Evolutionary conservation across 495 filamentous ascomycete genomes (phyloP), one percentile per base, ranked within the genome.

Genomic region (Xylaria sp.): DNA sequence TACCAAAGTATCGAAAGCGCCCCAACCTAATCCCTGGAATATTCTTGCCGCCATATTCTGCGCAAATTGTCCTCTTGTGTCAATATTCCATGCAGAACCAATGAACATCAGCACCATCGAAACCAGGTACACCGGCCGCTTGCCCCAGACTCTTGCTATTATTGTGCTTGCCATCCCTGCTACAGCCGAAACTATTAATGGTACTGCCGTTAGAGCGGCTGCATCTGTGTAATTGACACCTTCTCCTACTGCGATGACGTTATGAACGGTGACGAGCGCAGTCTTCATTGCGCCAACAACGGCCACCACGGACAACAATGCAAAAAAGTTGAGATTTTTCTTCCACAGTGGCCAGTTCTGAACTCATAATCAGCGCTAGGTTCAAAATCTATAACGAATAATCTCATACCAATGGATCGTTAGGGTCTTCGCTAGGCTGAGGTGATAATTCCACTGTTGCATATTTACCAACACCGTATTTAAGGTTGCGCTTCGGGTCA

Each of bases 21-120:
- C 86, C 86, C 86, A 88, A n/a, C 83, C 85, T 11, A 87, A 33
- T 12, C 84, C 84, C 68, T 87, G 85, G 21, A 87, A 82, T 24
- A 86, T 72, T 40, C 86, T 76, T 19, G 84, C 82, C 6, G 82
- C 77, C 84, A 87, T 83, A 68, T 84, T 84, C 70, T 85, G 76
- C 26, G 67, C 76, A 67, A 82, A 83, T 72, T 76, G 79, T 67
- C 63, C 75, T 41, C 74, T 73, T 11, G 83, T 80, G 24, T 81
- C 79, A 62, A 83, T 87, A 64, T 84, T 86, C 85, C 83, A 86
- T 9, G 83, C 75, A 19, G 79, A 74, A 1, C 82, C 83, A 33
- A 83, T 75, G 26, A 88, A 83, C 63, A 87, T 73, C n/a, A 83
- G 26, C 24, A 80, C 61, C 65, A 79, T 66, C 15, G 84, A 84